phyloP scores from a whole-genome alignment of 148 eudicot genomes.

The Camellia lanceoleosa region DNA sequence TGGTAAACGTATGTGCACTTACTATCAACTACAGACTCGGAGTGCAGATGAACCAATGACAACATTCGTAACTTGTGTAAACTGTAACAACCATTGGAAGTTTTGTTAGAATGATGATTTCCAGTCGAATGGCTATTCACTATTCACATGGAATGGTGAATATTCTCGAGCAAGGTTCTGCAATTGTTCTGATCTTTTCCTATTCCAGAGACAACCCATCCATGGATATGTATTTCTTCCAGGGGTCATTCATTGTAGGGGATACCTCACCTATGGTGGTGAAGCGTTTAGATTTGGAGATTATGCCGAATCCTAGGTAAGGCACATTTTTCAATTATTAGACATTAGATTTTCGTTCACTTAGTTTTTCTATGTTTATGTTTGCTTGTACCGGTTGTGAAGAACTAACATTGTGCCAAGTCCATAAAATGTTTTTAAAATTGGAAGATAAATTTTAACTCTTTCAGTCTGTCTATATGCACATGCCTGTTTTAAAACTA shows the following conservation, averaged over 20 bases:
- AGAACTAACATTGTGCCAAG: not conserved
- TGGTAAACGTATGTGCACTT: slow-evolving; percentile 54
- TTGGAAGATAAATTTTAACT: not conserved
- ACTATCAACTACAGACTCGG: slow-evolving; percentile 66
- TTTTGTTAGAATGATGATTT: slow-evolving; percentile 37
- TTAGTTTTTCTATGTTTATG: not conserved
- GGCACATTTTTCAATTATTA: not conserved
- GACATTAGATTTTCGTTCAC: slow-evolving; percentile 1
- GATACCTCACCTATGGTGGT: not conserved
- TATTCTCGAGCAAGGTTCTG: not conserved
- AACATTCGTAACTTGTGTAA: slow-evolving; percentile 66
- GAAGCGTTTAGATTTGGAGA: slow-evolving; percentile 8
- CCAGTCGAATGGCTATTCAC: not conserved
- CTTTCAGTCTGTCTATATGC: not conserved
- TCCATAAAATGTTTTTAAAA: not conserved
- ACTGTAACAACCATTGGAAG: slow-evolving; percentile 77
- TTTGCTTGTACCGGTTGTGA: not conserved
- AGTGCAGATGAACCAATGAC: slow-evolving; percentile 87
- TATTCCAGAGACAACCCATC: slow-evolving; percentile 2
- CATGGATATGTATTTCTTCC: not conserved
- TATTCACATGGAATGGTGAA: not conserved
- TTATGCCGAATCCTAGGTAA: not conserved
- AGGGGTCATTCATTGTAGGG: not conserved
- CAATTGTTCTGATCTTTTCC: not conserved
- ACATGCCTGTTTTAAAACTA: not conserved